Base-by-base conservation (phyloP, 2,329 filamentous ascomycete genomes). In the Achaetomium macrosporum region DNA sequence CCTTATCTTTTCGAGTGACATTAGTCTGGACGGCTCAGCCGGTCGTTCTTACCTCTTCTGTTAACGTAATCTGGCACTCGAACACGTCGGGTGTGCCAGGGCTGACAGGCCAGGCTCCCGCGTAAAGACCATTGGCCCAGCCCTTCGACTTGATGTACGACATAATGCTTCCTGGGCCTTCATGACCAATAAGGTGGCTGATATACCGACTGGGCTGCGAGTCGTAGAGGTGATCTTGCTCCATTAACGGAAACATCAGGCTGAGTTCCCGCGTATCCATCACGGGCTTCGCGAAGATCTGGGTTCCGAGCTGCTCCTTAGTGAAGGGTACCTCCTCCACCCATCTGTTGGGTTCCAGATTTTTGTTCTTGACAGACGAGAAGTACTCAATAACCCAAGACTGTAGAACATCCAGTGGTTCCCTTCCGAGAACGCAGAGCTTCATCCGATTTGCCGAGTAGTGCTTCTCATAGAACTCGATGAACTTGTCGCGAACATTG, bases 361-460 rank as follows among this genome's bases (percentile, higher is more conserved):
- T 75, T 71, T 96, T 92, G 73, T 96, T 92, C 53, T 82, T 81
- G 16, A 96, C 83, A 51, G 78, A 81, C 0, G 88, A 84, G 68
- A 96, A 96, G 54, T 95, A 75, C 62, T 96, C 88, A 3, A 82
- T 78, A 0, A 88, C 87, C 91, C 90, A 96, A 50, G 79, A 74
- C 68, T 96, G 86, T 51, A 96, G 74, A 16, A 90, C 81, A 62
- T 96, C 89, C 54, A 96, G 75, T 6, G 83, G 76, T 68, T 96
- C 91, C 47, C 86, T 81, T 1, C 91, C 91, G 19, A 96, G 71
- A 5, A 96, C 83, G 36, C 91, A 90, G 46, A 96, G 75, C 75
- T 95, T 96, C 88, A 96, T 96, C 37, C 84, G 80, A 65, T 96
- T 96, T 54, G 91, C 88, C 1, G 91, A 96, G 70, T 96, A 96